These are phyloP conservation scores for Penicillium sp. DNA, from an alignment of 2,329 filamentous ascomycete genomes.

Conservation along the genomic window DNA sequence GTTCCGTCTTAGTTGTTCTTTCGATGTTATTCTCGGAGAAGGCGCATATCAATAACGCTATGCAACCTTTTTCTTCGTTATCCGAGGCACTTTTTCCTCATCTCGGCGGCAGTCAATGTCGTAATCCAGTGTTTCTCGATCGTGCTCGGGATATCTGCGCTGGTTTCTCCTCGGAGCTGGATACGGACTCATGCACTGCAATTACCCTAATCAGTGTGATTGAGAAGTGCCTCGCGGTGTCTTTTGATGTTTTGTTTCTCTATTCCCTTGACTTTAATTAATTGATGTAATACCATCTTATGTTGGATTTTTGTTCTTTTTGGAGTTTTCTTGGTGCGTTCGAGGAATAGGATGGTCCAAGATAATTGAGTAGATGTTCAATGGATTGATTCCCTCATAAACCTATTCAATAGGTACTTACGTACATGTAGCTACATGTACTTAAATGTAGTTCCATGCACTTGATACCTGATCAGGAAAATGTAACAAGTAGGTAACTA, in stretches of 20 bases:
- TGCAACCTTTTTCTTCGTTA: not conserved
- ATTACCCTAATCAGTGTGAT: not conserved
- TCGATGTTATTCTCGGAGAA: not conserved
- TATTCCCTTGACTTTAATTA: constrained; percentile 7
- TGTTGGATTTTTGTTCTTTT: constrained; percentile 14
- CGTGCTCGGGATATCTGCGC: constrained; percentile 11
- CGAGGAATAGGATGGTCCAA: constrained; percentile 4
- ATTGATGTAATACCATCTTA: constrained; percentile 29
- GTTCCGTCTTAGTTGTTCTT: not conserved
- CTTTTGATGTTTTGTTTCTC: constrained; percentile 1
- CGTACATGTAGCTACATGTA: not conserved
- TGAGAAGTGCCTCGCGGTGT: not conserved
- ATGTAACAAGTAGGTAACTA: too few relatives aligned
- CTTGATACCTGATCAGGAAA: not conserved
- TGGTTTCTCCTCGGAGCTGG: constrained; percentile 1
- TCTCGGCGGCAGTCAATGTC: constrained; percentile 9
- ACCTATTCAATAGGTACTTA: not conserved
- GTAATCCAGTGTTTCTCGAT: constrained; percentile 15
- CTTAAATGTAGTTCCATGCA: not conserved
- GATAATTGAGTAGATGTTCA: constrained; percentile 23
- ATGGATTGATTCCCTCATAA: constrained; percentile 17
- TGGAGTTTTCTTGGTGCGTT: not conserved
- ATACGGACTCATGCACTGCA: constrained; percentile 5
- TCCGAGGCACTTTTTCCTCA: not conserved
- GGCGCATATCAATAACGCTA: constrained; percentile 1